phyloP scores from a whole-genome alignment of 2,329 filamentous ascomycete species.

The Botrytis hyacinthi region DNA sequence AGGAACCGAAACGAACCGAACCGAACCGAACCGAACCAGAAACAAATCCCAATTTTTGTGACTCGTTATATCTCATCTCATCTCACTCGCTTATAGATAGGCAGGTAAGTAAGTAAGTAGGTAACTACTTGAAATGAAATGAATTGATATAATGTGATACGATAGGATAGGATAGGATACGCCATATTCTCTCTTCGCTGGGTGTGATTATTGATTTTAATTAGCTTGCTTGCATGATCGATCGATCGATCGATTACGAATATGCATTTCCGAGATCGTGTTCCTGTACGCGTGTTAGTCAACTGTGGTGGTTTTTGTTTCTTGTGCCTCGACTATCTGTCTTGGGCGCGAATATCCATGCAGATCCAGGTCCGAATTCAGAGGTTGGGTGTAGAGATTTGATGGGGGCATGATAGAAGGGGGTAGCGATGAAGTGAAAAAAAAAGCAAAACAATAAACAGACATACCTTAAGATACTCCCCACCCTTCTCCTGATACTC shows the following conservation, averaged over 20 bases:
- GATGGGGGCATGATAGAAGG: neutral
- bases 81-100: neutral
- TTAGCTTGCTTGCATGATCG: too few relatives aligned
- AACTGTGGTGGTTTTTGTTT: neutral
- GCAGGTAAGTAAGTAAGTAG: neutral
- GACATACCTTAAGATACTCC: slow-evolving; percentile 79
- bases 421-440: neutral
- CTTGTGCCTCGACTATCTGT: neutral
- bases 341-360: neutral
- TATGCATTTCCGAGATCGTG: slow-evolving; percentile 65
- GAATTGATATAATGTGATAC: neutral
- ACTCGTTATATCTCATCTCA: neutral
- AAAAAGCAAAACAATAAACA: neutral
- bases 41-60: neutral
- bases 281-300: slow-evolving; percentile 47
- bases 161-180: too few relatives aligned
- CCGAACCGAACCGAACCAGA: neutral
- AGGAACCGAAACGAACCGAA: neutral
- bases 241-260: slow-evolving; percentile 25
- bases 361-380: neutral
- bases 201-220: neutral
- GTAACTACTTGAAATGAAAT: neutral
- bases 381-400: neutral
- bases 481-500: slow-evolving; percentile 91
- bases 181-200: neutral